These are phyloP conservation scores for Lobulomyces angularis DNA, from an alignment of 192 early-diverging fungal species.

Conservation along the genomic window DNA sequence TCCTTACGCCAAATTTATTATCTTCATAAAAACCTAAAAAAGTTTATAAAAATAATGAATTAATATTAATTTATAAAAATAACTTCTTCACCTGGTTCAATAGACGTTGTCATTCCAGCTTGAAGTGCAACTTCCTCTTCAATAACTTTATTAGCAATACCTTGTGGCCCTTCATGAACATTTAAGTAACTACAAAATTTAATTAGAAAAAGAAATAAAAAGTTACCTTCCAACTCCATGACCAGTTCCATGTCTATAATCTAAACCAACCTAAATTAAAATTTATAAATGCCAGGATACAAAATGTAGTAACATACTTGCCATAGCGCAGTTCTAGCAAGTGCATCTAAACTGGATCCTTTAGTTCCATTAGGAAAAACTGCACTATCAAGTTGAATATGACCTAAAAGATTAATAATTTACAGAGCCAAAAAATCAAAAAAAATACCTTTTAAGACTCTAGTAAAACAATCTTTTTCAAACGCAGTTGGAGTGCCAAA, in stretches of 20 bases:
- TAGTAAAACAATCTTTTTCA: slow-evolving; percentile 87
- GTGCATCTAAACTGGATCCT: slow-evolving; percentile 83
- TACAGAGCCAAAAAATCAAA: no score
- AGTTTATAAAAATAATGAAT: no score
- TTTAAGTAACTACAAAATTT: slow-evolving; percentile 89
- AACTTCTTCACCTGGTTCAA: no score
- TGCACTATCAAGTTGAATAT: slow-evolving; percentile 79
- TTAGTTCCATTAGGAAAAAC: slow-evolving; percentile 72
- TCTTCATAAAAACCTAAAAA: slow-evolving; percentile 98
- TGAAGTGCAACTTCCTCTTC: slow-evolving; percentile 66
- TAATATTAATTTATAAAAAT: no score
- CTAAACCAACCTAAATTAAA: slow-evolving; percentile 87
- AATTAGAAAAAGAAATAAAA: no score
- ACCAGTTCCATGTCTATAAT: slow-evolving; percentile 95
- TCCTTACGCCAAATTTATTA: slow-evolving; percentile 90
- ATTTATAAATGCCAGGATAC: no score
- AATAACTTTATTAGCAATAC: slow-evolving; percentile 67
- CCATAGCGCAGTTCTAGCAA: slow-evolving; percentile 83
- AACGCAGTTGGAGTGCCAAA: slow-evolving; percentile 71
- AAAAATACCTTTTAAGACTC: slow-evolving; percentile 98
- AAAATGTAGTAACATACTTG: no score
- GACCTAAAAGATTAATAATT: no score
- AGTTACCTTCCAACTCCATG: slow-evolving; percentile 98
- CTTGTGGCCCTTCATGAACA: slow-evolving; percentile 92
- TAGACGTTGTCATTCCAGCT: slow-evolving; percentile 91